Percentiles rank a stretch among this genome's conserved stretches.
Evolutionary conservation across 2,329 filamentous ascomycete genomes (phyloP).

Genomic region (Hypomyces perniciosus): DNA sequence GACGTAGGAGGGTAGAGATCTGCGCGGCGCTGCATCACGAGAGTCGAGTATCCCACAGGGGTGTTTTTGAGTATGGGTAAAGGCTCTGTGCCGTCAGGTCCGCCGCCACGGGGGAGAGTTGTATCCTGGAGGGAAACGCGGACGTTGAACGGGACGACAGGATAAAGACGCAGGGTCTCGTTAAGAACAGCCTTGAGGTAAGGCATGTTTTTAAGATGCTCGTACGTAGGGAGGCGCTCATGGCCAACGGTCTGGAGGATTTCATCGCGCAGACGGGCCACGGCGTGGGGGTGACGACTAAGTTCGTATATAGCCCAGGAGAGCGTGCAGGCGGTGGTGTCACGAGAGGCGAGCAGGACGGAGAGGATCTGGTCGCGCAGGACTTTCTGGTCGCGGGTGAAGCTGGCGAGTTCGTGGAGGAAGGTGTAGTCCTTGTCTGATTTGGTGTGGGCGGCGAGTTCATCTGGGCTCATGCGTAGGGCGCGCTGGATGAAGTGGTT

Average conservation of each 20-base stretch:
- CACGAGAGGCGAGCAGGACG: constrained; percentile 76
- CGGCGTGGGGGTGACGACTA: constrained; percentile 59
- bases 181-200: constrained; percentile 70
- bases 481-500: constrained; percentile 71
- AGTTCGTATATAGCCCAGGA: constrained; percentile 82
- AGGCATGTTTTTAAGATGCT: constrained; percentile 80
- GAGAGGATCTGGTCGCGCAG: constrained; percentile 81
- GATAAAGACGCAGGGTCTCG: constrained; percentile 73
- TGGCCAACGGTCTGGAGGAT: constrained; percentile 63
- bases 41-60: constrained; percentile 58
- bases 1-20: constrained; percentile 52
- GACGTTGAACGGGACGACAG: constrained; percentile 73
- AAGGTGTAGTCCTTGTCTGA: constrained; percentile 73
- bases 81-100: constrained; percentile 54
- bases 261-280: constrained; percentile 65
- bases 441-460: constrained; percentile 67
- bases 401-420: constrained; percentile 74
- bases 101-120: constrained; percentile 66
- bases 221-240: constrained; percentile 60
- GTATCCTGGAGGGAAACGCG: constrained; percentile 67
- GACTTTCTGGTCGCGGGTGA: constrained; percentile 65
- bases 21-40: constrained; percentile 66
- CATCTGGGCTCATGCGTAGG: constrained; percentile 60
- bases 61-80: constrained; percentile 63
- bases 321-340: constrained; percentile 79